These are phyloP conservation scores for Colletotrichum scovillei DNA, from an alignment of 2,329 filamentous ascomycete species.

Conservation along the genomic window DNA sequence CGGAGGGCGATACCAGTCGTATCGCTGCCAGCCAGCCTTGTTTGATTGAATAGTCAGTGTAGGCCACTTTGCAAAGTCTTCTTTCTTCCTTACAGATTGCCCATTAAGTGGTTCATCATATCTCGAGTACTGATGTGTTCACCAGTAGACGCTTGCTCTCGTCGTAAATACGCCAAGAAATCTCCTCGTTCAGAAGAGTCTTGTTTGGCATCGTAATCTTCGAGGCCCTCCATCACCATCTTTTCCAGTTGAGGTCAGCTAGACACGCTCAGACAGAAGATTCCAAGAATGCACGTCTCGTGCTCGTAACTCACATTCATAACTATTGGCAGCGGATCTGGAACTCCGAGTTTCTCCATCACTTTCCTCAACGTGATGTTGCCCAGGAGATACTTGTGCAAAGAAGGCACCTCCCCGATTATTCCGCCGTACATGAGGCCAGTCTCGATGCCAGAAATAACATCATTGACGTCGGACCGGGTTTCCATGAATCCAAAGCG, in stretches of 20 bases:
- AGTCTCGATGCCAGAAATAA: slow-evolving; percentile 52
- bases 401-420: slow-evolving; percentile 52
- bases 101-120: neutral
- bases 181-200: neutral
- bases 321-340: slow-evolving; percentile 62
- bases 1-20: neutral
- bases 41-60: neutral
- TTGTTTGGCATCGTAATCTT: neutral
- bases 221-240: neutral
- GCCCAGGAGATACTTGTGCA: slow-evolving; percentile 48
- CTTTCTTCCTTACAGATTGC: neutral
- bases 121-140: neutral
- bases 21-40: neutral
- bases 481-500: slow-evolving; percentile 57
- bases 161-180: neutral
- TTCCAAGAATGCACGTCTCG: too few species aligned
- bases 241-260: neutral
- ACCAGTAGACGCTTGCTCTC: neutral
- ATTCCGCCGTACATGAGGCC: slow-evolving; percentile 50
- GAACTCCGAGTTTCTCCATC: slow-evolving; percentile 57
- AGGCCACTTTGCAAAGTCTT: neutral
- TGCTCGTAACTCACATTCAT: neutral
- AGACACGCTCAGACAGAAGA: neutral
- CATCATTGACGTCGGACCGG: slow-evolving; percentile 55
- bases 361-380: slow-evolving; percentile 39